A percentile compares a stretch with the other conserved stretches of the same genome.
phyloP scores from a whole-genome alignment of 257 asterid genomes.

The Salvia hispanica region DNA sequence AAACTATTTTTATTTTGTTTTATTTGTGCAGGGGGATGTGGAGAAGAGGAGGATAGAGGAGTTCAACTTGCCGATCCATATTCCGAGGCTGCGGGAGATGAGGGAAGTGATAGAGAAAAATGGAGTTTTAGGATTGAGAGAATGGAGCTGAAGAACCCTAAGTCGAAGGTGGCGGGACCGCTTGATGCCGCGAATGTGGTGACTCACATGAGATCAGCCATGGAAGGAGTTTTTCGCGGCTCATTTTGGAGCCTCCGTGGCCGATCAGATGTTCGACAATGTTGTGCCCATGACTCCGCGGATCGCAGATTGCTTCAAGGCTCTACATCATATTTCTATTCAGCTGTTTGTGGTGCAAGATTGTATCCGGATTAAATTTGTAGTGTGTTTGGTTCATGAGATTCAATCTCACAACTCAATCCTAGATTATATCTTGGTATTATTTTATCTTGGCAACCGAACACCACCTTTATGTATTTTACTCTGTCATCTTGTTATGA shows the following conservation, averaged over 20 bases:
- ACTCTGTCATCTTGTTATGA: too few relatives aligned
- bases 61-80: conserved; percentile 33
- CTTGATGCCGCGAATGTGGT: not conserved
- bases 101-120: conserved; percentile 27
- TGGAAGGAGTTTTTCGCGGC: conserved; percentile 26
- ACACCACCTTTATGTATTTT: too few relatives aligned
- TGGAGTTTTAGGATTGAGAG: conserved; percentile 36
- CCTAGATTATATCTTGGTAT: too few relatives aligned
- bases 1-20: too few relatives aligned
- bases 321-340: not conserved
- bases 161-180: not conserved
- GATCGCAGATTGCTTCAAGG: conserved; percentile 8
- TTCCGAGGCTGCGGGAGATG: conserved; percentile 22
- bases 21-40: conserved; percentile 35
- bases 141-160: conserved; percentile 26
- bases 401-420: too few relatives aligned
- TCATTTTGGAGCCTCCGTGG: conserved; percentile 30
- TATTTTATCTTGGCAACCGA: too few relatives aligned
- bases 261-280: conserved; percentile 31
- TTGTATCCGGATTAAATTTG: too few relatives aligned
- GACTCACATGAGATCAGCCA: conserved; percentile 30
- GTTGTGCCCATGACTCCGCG: conserved; percentile 9
- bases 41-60: conserved; percentile 33
- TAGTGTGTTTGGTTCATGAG: too few relatives aligned
- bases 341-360: conserved; percentile 33